Percentiles rank a stretch among this genome's conserved stretches.
phyloP scores from a whole-genome alignment of 257 asterid species.

The Lycium ferocissimum region DNA sequence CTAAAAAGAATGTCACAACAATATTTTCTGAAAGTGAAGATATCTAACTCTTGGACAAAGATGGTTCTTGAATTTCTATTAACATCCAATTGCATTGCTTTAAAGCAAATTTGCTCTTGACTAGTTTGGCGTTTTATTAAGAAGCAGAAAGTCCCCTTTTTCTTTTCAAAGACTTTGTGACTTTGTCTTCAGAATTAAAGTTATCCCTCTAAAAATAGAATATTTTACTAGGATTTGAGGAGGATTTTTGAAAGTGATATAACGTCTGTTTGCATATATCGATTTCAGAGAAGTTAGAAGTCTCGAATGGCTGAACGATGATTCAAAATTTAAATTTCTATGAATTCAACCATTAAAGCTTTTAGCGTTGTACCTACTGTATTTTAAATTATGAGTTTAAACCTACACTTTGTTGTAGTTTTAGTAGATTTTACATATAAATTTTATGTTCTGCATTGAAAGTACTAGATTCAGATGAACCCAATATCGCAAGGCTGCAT shows the following conservation, averaged over 20 bases:
- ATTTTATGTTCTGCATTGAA: neutral
- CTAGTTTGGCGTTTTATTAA: slow-evolving; percentile 5
- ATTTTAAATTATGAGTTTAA: too few relatives aligned
- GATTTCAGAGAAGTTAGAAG: slow-evolving; percentile 18
- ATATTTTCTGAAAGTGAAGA: neutral
- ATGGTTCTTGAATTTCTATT: neutral
- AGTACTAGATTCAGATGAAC: too few relatives aligned
- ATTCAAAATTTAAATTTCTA: too few relatives aligned
- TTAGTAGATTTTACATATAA: too few relatives aligned
- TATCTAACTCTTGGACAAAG: neutral
- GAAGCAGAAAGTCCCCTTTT: neutral
- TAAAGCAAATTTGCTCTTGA: neutral
- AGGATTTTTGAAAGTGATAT: neutral
- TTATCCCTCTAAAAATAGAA: neutral
- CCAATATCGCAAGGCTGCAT: neutral
- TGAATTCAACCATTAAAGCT: too few relatives aligned
- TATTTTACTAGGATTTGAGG: neutral
- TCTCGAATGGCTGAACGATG: too few relatives aligned
- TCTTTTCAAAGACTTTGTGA: neutral
- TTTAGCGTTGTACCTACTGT: too few relatives aligned
- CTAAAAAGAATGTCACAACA: neutral
- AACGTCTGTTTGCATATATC: neutral
- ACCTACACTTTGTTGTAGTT: too few relatives aligned
- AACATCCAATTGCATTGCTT: neutral
- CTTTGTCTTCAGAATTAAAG: neutral